These are phyloP conservation scores for Vanderwaltozyma yarrowii DNA, from an alignment of 805 yeast species.

Conservation along the genomic window DNA sequence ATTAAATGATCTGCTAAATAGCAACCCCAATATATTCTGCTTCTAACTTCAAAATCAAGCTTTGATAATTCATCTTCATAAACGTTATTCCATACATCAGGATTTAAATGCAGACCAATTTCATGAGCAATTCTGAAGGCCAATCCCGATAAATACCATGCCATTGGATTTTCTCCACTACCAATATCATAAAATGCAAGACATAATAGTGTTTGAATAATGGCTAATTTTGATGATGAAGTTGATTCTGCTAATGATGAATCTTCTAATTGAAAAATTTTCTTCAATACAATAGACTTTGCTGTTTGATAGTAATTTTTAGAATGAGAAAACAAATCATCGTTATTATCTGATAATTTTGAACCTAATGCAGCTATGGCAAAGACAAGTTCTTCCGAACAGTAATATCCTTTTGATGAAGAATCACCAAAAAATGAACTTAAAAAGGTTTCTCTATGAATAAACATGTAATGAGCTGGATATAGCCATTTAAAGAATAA, in stretches of 20 bases:
- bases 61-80: conserved; percentile 31
- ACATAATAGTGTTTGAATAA: conserved; percentile 43
- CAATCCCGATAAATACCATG: conserved; percentile 51
- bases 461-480: conserved; percentile 49
- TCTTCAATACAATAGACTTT: conserved; percentile 31
- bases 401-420: conserved; percentile 32
- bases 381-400: conserved; percentile 41
- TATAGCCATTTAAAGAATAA: conserved; percentile 47
- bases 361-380: conserved; percentile 49
- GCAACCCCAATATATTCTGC: conserved; percentile 53
- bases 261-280: conserved; percentile 27
- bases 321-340: conserved; percentile 30
- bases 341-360: conserved; percentile 31
- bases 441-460: conserved; percentile 48
- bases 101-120: conserved; percentile 48
- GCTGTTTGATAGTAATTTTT: conserved; percentile 38
- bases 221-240: conserved; percentile 37
- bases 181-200: conserved; percentile 50
- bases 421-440: conserved; percentile 41
- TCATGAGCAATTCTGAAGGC: conserved; percentile 54
- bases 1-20: conserved; percentile 51
- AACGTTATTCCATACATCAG: conserved; percentile 42
- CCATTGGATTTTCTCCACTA: conserved; percentile 43
- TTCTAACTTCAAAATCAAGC: conserved; percentile 42
- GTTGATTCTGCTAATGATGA: conserved; percentile 16